These are phyloP conservation scores for Talaromyces sp. DNA, from an alignment of 2,329 filamentous ascomycete genomes.

Conservation along the genomic window DNA sequence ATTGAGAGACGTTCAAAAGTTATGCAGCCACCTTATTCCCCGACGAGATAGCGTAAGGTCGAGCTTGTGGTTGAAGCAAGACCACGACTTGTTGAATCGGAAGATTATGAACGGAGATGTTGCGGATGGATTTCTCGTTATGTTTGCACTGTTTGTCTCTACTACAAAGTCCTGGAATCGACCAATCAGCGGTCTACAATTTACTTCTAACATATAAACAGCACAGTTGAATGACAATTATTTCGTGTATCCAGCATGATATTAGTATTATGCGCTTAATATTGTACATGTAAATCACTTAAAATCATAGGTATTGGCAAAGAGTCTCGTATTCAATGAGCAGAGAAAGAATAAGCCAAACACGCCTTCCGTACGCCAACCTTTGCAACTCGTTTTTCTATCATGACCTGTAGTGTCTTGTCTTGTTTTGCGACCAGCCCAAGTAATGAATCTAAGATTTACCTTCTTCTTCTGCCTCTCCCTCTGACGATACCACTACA, in stretches of 20 bases:
- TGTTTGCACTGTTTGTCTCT: conserved; percentile 16
- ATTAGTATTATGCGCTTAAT: neutral
- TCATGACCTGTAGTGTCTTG: neutral
- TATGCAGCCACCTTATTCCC: too few species aligned
- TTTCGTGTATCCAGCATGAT: neutral
- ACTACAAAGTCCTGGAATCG: neutral
- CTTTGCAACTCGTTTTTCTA: conserved; percentile 9
- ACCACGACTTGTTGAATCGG: neutral
- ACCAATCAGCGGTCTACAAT: neutral
- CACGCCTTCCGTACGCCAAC: conserved; percentile 6
- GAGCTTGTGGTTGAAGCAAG: neutral
- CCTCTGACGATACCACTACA: conserved; percentile 14
- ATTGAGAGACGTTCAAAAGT: too few species aligned
- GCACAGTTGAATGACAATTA: too few species aligned
- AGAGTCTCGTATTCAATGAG: conserved; percentile 4
- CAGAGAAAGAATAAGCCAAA: conserved; percentile 3
- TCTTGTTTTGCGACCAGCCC: neutral
- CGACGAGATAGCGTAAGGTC: neutral
- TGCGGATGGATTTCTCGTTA: neutral
- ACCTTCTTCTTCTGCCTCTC: neutral
- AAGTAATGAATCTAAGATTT: neutral
- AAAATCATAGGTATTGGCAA: neutral
- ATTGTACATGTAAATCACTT: conserved; percentile 1
- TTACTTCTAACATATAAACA: too few species aligned
- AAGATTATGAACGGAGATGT: conserved; percentile 2